Percentiles rank a stretch among this genome's conserved stretches.
phyloP scores from a whole-genome alignment of 352 stramenopile genomes.

The Globisporangium uncinulatum region DNA sequence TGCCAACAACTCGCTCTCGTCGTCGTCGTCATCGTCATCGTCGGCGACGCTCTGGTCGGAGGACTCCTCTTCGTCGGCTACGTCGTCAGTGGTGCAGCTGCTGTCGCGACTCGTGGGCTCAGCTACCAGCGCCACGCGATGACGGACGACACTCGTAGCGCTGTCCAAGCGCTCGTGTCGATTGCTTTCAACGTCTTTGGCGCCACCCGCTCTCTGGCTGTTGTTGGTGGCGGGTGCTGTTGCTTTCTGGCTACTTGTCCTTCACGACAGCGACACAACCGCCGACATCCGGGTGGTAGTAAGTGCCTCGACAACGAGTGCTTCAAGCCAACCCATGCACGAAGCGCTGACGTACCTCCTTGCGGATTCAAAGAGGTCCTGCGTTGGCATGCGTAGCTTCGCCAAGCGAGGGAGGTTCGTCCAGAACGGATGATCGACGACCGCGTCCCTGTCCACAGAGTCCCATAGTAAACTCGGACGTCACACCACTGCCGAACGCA shows the following conservation, averaged over 20 bases:
- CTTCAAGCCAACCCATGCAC: not conserved
- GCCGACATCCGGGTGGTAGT: not conserved
- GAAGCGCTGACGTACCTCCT: conserved; percentile 2
- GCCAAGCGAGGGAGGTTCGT: conserved; percentile 18
- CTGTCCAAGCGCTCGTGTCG: not conserved
- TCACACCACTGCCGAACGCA: too few relatives aligned
- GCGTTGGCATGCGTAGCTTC: conserved; percentile 38
- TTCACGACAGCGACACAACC: not conserved
- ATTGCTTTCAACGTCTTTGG: not conserved
- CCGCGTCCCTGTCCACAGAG: conserved; percentile 38
- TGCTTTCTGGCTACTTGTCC: not conserved
- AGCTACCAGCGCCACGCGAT: not conserved
- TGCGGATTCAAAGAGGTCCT: conserved; percentile 49
- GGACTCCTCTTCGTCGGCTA: conserved; percentile 7
- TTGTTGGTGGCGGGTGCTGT: not conserved
- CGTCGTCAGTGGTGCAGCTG: conserved; percentile 15
- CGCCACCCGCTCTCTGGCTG: not conserved
- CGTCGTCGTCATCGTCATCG: not conserved
- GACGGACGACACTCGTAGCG: not conserved
- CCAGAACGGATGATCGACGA: conserved; percentile 76
- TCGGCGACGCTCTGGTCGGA: not conserved
- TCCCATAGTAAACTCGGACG: not conserved
- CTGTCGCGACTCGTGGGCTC: conserved; percentile 5
- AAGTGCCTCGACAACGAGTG: not conserved
- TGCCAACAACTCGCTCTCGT: not conserved